These are phyloP conservation scores for Geotrichum reessii DNA, from an alignment of 1,139 yeast species.

Conservation along the genomic window DNA sequence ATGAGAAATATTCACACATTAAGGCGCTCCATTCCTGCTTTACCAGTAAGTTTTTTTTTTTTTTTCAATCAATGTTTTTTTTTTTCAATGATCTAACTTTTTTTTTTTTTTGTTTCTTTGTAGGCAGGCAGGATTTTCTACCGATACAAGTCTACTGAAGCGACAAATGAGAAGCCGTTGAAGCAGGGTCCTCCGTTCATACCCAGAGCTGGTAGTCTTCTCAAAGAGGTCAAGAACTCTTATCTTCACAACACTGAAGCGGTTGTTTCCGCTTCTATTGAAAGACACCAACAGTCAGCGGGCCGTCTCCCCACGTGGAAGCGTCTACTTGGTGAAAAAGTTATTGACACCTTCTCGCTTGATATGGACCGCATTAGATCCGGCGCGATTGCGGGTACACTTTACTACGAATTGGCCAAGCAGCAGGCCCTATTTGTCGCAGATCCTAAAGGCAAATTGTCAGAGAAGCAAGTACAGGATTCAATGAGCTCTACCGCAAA, in stretches of 20 bases:
- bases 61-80: neutral
- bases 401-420: slow-evolving; percentile 81
- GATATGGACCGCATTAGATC: slow-evolving; percentile 92
- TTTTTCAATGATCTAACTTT: neutral
- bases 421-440: slow-evolving; percentile 74
- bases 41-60: neutral
- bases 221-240: slow-evolving; percentile 15
- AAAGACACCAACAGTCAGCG: slow-evolving; percentile 13
- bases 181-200: slow-evolving; percentile 17
- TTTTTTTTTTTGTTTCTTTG: neutral
- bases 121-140: neutral
- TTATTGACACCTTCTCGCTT: slow-evolving; percentile 59
- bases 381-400: slow-evolving; percentile 90
- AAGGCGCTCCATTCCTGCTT: slow-evolving; percentile 6
- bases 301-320: slow-evolving; percentile 56
- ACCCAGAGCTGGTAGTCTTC: slow-evolving; percentile 13
- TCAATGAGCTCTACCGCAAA: slow-evolving; percentile 33
- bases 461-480: slow-evolving; percentile 9
- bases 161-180: neutral
- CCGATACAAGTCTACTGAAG: slow-evolving; percentile 5
- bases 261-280: slow-evolving; percentile 11
- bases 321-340: slow-evolving; percentile 63
- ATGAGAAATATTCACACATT: slow-evolving; percentile 3
- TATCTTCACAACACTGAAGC: slow-evolving; percentile 12
- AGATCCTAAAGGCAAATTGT: slow-evolving; percentile 30